Base-by-base conservation (phyloP, 352 stramenopile genomes). In the Phytophthora vignae region DNA sequence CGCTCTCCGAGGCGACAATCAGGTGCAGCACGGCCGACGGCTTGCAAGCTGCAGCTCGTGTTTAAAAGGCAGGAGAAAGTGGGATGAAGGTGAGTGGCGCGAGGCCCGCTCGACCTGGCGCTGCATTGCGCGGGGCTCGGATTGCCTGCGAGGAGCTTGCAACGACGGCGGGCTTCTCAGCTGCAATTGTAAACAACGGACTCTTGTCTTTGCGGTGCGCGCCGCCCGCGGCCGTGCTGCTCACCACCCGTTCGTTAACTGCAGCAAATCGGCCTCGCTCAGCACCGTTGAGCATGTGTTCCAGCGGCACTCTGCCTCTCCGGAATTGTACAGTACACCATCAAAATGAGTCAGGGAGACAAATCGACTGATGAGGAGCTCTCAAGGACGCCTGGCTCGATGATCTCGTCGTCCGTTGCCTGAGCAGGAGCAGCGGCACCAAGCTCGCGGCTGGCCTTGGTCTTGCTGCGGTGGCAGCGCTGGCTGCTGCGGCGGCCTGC, bases 81-180 rank as follows among this genome's bases (percentile, higher is more conserved):
- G 69, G 69, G 69, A 76, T 73, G 64, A 76, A 76, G 52, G 69
- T 72, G 69, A 72, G 19, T 76, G 69, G 57, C 69, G 69, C 53
- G 55, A 73, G 27, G 38, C 57, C n/a, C 46, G 55, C 14, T 25
- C 12, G 63, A n/a, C 63, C 69, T 73, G 60, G 46, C 44, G 66
- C 46, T 75, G 58, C 15, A 59, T 68, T 73, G 52, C 31, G 29
- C 12, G 15, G 12, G 36, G 38, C 50, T 46, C 50, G n/a, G 40
- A 68, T 67, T 73, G 50, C 66, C 53, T 48, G 40, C 15, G 40
- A 6, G 53, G 38, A 52, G 52, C 53, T 44, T 9, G 14, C 29
- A 11, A 3, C 29, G 29, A 72, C 57, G 57, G 19, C 5, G 7
- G 22, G 25, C 27, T n/a, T 12, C 40, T 60, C 46, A 9, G 29